Evolutionary conservation across 1,139 yeast species (phyloP), one percentile per base, ranked within the genome.

Genomic region (Meyerozyma sp.): DNA sequence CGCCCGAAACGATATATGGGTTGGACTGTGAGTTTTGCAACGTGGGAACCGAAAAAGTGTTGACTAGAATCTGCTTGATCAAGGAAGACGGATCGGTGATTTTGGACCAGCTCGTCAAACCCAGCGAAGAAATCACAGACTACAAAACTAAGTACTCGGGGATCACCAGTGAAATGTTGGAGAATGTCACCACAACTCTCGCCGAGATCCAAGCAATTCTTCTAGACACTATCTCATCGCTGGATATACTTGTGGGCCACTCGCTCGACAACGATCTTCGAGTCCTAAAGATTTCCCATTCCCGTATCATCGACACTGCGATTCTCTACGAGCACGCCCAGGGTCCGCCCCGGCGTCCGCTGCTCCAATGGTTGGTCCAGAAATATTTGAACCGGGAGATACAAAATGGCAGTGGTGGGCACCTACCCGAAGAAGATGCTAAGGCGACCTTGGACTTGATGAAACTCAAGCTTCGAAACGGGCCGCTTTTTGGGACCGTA

Each of bases 1-100:
- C 49, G 77, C 67, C 3, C 82, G 80, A 0, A 75, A 84, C 71
- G 43, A 80, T 85, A 0, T 88, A 78, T 65, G 94, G 95, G 0
- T 56, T 93, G 20, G 98, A 93, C 63, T 93, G 98, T 66, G 98
- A 93, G 63, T 93, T 93, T 87, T 89, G 96, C 59, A 66, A 73
- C 45, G 66, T 93, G 0, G 77, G 66, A 0, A 50, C 57, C 2
- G 89, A 88, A 0, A 72, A 75, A 40, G 96, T 81, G 3, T 67
- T 91, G 36, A 82, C 98, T 0, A 70, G 98, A 46, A 80, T 88
- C 1, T 86, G 96, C 1, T 54, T 93, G 14, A 75, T 89, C 2
- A 81, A 87, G 57, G 81, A 79, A 54, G 70, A 80, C 32, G 78
- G 76, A 9, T 73, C 75, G 6, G 75, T 81, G 0, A 63, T 91